Base-by-base conservation (phyloP, 192 early-diverging fungal species). In the Rhizophagus sp. region DNA sequence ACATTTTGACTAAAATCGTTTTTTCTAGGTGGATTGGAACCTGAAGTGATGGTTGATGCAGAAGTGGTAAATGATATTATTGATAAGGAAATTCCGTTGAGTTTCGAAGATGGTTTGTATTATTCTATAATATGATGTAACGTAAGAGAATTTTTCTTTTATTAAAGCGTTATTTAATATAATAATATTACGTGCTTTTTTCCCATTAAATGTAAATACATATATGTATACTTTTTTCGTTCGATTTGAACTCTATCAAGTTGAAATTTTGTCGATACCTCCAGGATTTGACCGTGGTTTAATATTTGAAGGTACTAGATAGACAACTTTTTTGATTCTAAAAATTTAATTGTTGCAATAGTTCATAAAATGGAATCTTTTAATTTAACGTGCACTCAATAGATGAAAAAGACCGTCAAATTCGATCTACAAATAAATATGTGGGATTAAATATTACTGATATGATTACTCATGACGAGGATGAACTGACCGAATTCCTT, bases 211-310 rank as follows among this genome's bases (percentile, higher is more conserved):
- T 47, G 0, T 41, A 41, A 33, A 61, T 75, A 57, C 22, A 52
- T 44, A 13, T 47, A 41, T 36, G 2, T 7, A 13, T 47, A 22
- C 4, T 50, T 50, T 50, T n/a, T 50, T 50, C 15, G 11, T 50
- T 50, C 11, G 1, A 50, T 62, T 69, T 50, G 70, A 79, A 11
- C 50, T 67, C 13, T 81, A 75, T 17, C 63, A 78, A 68, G 89
- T 85, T 68, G 88, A 82, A 57, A 72, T 92, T 22, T 81, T 88
- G 74, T 87, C 88, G 2, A 84, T 88, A 39, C 87, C 94, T 52
- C 94, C 95, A 27, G 95, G 94, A 4, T 92, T 96, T 62, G 87
- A 88, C 1, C 85, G 92, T 52, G 94, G 95, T 1, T 62, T 94
- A 19, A 73, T 87, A 27, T 89, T 90, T 57, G 85, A 89, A 68